phyloP scores from a whole-genome alignment of 495 filamentous ascomycete genomes.

The Barbatosphaeria neglecta region DNA sequence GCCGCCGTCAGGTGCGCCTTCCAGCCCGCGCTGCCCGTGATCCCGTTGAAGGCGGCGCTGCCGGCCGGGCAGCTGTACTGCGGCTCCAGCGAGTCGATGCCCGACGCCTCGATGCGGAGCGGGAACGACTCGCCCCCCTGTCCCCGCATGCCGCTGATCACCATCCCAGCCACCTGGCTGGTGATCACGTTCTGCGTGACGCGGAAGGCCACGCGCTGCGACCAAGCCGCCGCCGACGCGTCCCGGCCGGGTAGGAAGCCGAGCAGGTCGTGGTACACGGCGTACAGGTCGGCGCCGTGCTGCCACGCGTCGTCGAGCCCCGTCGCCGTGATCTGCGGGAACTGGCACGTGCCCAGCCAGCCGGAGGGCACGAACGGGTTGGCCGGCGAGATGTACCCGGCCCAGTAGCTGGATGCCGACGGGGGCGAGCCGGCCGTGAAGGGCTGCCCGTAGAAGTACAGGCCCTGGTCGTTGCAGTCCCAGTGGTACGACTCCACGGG shows the following conservation, averaged over 20 bases:
- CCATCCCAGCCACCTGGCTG: constrained; percentile 54
- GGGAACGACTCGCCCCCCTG: constrained; percentile 22
- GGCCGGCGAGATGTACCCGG: constrained; percentile 35
- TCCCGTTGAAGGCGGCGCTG: constrained; percentile 28
- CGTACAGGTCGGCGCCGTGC: constrained; percentile 54
- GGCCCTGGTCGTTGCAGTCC: constrained; percentile 48
- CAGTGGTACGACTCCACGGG: constrained; percentile 52
- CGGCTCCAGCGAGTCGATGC: constrained; percentile 53
- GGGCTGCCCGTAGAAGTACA: constrained; percentile 50
- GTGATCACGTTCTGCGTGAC: constrained; percentile 64
- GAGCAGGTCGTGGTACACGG: constrained; percentile 50
- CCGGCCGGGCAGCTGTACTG: constrained; percentile 45
- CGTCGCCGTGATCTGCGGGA: constrained; percentile 55
- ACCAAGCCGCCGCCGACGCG: constrained; percentile 18
- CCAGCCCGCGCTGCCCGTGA: constrained; percentile 41
- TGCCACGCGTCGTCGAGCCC: constrained; percentile 55
- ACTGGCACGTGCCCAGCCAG: constrained; percentile 54
- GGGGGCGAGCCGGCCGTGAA: constrained; percentile 20
- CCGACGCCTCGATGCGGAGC: constrained; percentile 36
- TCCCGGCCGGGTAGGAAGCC: constrained; percentile 39
- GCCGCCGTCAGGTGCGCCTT: constrained; percentile 44
- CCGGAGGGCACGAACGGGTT: constrained; percentile 50
- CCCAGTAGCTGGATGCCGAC: constrained; percentile 43
- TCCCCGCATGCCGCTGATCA: constrained; percentile 49
- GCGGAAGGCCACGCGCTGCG: constrained; percentile 38